phyloP scores from a whole-genome alignment of 176 grass and related monocot species.

The Leersia perrieri region DNA sequence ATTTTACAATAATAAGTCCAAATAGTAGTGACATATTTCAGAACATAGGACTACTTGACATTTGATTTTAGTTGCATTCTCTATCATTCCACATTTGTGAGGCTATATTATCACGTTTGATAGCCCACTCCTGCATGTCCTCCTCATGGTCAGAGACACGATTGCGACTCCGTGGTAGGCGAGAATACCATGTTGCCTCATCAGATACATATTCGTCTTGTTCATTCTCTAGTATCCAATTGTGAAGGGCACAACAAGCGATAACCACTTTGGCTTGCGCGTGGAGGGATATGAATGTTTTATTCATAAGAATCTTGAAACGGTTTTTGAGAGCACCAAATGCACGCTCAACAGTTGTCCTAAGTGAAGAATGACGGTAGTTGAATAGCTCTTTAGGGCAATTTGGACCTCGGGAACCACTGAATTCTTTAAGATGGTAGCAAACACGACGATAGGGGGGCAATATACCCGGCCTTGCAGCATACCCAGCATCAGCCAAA shows the following conservation, averaged over 20 bases:
- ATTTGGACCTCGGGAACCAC: background rate
- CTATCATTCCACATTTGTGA: background rate
- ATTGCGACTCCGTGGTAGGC: background rate
- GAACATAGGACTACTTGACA: too few relatives aligned
- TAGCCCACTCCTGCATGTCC: background rate
- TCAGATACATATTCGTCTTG: background rate
- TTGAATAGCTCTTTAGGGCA: background rate
- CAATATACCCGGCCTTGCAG: background rate
- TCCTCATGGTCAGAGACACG: background rate
- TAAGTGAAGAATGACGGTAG: background rate
- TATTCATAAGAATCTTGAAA: background rate
- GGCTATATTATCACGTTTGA: background rate
- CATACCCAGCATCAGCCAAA: background rate
- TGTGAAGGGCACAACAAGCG: background rate
- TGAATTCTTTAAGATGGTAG: background rate
- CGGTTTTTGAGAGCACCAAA: background rate
- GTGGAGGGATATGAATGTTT: background rate
- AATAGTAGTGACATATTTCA: too few relatives aligned
- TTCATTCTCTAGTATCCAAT: conserved; percentile 4
- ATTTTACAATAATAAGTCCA: too few relatives aligned
- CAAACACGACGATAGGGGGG: background rate
- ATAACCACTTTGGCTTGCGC: background rate
- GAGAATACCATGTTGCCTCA: background rate
- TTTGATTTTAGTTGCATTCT: background rate
- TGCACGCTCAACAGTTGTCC: background rate